These are phyloP conservation scores for Candida pseudoglaebosa DNA, from an alignment of 805 yeast genomes.

Conservation along the genomic window DNA sequence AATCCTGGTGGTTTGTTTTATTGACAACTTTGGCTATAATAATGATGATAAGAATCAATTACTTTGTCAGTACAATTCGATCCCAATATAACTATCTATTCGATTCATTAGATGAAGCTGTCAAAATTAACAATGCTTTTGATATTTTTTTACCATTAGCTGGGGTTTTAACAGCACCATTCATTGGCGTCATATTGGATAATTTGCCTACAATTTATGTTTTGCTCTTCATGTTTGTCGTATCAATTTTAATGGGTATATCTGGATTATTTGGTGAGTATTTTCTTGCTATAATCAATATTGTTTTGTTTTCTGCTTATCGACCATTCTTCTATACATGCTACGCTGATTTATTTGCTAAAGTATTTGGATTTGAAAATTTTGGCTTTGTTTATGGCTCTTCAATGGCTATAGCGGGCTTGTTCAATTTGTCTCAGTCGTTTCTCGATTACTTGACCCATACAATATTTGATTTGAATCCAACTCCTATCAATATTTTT, in stretches of 20 bases:
- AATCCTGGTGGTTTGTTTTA: slow-evolving; percentile 49
- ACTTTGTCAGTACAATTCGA: slow-evolving; percentile 55
- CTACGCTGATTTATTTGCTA: slow-evolving; percentile 55
- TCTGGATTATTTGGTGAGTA: slow-evolving; percentile 44
- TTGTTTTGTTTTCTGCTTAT: slow-evolving; percentile 47
- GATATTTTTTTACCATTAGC: slow-evolving; percentile 56
- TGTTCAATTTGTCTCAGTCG: slow-evolving; percentile 46
- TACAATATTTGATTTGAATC: slow-evolving; percentile 50
- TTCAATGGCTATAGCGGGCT: slow-evolving; percentile 50
- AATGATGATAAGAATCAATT: slow-evolving; percentile 54
- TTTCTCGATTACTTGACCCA: slow-evolving; percentile 48
- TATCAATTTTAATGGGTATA: slow-evolving; percentile 45
- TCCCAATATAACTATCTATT: slow-evolving; percentile 51
- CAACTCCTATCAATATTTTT: slow-evolving; percentile 44
- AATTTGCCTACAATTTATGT: slow-evolving; percentile 45
- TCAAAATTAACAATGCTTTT: slow-evolving; percentile 42
- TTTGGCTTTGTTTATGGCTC: slow-evolving; percentile 59
- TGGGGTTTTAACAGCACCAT: slow-evolving; percentile 52
- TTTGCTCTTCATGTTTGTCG: slow-evolving; percentile 32
- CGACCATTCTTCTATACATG: slow-evolving; percentile 60
- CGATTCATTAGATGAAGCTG: slow-evolving; percentile 34
- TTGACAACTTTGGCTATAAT: slow-evolving; percentile 50
- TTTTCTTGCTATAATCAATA: slow-evolving; percentile 41
- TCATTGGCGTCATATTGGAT: slow-evolving; percentile 50
- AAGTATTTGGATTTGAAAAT: slow-evolving; percentile 59